Conservation (phyloP, 345 rosid species). For the Pistacia vera region DNA sequence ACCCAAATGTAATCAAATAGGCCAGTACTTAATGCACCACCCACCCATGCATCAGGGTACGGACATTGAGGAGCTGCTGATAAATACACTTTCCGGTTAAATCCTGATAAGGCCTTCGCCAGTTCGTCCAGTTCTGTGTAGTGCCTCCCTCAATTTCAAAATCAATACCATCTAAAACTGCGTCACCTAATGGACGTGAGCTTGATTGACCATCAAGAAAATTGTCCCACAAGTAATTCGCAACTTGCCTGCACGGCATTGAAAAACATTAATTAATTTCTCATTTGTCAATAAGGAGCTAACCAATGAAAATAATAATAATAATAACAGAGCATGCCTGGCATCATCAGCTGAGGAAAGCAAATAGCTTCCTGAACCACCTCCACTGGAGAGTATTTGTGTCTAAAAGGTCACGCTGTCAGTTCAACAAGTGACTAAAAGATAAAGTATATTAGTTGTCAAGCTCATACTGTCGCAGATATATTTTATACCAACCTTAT, state of each 20-base stretch:
- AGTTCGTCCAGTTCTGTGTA: conserved; percentile 15
- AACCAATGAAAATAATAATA: too few species aligned
- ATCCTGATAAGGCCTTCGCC: not conserved
- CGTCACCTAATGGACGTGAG: conserved; percentile 19
- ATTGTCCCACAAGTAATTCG: conserved; percentile 18
- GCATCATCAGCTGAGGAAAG: conserved; percentile 21
- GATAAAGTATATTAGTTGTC: too few species aligned
- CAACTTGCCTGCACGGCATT: conserved; percentile 11
- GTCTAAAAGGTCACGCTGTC: too few species aligned
- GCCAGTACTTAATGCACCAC: not conserved
- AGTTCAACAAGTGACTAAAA: too few species aligned
- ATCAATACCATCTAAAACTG: conserved; percentile 29
- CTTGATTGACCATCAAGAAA: conserved; percentile 15
- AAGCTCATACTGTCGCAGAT: too few species aligned
- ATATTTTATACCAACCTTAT: too few species aligned
- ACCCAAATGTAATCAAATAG: conserved; percentile 33
- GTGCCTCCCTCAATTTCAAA: conserved; percentile 28
- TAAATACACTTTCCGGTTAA: conserved; percentile 14
- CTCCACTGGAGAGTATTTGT: not conserved
- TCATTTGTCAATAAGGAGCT: not conserved
- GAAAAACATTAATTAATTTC: not conserved
- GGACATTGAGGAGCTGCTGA: conserved; percentile 22
- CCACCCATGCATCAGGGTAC: conserved; percentile 20
- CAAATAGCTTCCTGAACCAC: conserved; percentile 8
- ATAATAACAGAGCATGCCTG: conserved; percentile 1